Percentiles rank a stretch among this genome's conserved stretches.
These are phyloP conservation scores for Cladophialophora immunda DNA, from an alignment of 2,329 filamentous ascomycete genomes.

Conservation along the genomic window DNA sequence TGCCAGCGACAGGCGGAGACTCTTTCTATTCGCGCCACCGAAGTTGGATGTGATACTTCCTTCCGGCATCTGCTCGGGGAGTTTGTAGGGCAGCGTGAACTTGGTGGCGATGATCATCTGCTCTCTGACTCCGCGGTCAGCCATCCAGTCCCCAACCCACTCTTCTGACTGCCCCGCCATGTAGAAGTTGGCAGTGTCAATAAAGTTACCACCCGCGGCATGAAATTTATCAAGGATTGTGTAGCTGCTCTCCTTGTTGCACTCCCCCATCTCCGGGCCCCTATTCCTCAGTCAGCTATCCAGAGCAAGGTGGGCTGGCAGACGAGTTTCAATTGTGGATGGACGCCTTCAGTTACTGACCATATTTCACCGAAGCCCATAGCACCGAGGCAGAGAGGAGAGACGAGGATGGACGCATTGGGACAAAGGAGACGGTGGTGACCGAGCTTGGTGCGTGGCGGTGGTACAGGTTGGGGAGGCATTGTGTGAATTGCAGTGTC, in stretches of 20 bases:
- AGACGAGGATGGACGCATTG: conserved; percentile 62
- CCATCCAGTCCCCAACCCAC: conserved; percentile 63
- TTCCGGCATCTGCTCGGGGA: conserved; percentile 37
- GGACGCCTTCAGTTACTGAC: conserved; percentile 3
- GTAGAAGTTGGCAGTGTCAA: conserved; percentile 59
- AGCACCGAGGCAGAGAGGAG: conserved; percentile 62
- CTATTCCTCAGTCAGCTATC: conserved; percentile 45
- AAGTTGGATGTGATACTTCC: conserved; percentile 47
- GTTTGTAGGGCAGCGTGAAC: conserved; percentile 53
- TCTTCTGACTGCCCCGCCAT: conserved; percentile 54
- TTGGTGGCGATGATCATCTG: conserved; percentile 65
- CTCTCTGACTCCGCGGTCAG: conserved; percentile 53
- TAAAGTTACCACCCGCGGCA: conserved; percentile 58
- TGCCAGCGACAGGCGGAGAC: conserved; percentile 44
- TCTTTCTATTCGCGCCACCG: conserved; percentile 50
- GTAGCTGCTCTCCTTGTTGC: conserved; percentile 55
- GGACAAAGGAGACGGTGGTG: conserved; percentile 62
- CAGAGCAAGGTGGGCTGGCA: not conserved
- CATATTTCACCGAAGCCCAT: conserved; percentile 62
- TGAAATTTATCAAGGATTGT: conserved; percentile 58
- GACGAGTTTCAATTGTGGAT: not conserved
- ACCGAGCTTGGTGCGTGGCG: conserved; percentile 54
- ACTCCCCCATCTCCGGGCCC: conserved; percentile 46
- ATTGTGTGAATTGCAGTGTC: not conserved
- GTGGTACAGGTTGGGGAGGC: conserved; percentile 38